Base-by-base conservation (phyloP, 768 basidiomycete genomes). In the Mycena polygramma region DNA sequence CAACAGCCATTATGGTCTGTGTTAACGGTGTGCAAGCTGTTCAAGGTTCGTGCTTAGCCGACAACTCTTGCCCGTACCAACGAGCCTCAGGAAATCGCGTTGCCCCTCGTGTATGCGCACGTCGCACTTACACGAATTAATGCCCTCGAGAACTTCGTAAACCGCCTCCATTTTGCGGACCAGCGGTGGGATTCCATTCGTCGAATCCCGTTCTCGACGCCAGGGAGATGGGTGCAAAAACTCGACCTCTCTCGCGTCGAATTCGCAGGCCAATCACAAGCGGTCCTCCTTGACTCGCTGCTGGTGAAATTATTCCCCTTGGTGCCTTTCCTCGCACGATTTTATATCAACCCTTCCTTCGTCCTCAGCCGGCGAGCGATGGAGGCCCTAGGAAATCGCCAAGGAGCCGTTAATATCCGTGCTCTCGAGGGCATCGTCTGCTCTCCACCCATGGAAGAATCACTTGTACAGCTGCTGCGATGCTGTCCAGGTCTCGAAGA, bases 141-240 rank as follows among this genome's bases (percentile, higher is more conserved):
- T 15, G 77, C 83, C 7, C 82, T 95, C 49, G 84, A 87, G 64
- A 85, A 83, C 69, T 91, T 96, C 73, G 82, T 87, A n/a, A 68
- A 81, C n/a, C 83, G 82, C 26, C 85, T 97, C 2, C 81, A 85
- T 68, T 74, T 77, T 37, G 90, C 91, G 9, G 95, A 97, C 70
- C 85, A 88, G 73, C 88, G 87, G 76, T 97, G 96, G 96, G 94
- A 96, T 75, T 93, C 94, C 52, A 90, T 97, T 66, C 89, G 94
- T 60, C 88, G 96, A 58, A 95, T 94, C 73, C 94, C 94, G 0
- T 93, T 92, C 75, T 96, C 95, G 6, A 87, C 92, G 0, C 96
- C 96, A 2, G 96, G 96, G 36, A 87, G 96, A 77, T 97, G 94
- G 92, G 89, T 97, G 1, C 92, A 91, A 68, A 79, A 77, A 13